These are phyloP conservation scores for Endocladia muricata DNA, from an alignment of 31 red algal species.

Conservation along the genomic window DNA sequence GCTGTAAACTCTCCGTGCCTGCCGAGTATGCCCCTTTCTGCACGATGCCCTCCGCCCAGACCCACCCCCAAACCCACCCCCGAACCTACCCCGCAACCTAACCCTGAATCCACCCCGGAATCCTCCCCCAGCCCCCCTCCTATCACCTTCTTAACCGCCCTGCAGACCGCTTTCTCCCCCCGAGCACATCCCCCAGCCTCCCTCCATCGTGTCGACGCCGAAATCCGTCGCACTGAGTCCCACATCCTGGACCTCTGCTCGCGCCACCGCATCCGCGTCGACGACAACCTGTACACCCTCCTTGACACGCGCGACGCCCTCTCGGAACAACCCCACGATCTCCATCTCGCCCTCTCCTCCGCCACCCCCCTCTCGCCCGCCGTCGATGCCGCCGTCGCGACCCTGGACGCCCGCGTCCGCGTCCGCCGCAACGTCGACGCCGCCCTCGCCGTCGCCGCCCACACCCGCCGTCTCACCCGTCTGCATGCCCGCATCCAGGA, in stretches of 20 bases:
- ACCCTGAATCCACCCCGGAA: neutral
- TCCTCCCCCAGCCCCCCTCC: neutral
- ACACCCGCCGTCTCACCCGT: conserved; percentile 29
- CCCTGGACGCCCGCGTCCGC: conserved; percentile 11
- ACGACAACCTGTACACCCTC: conserved; percentile 54
- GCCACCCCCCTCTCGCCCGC: conserved; percentile 16
- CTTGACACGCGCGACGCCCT: conserved; percentile 48
- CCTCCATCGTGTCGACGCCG: conserved; percentile 18
- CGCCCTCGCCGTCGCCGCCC: conserved; percentile 35
- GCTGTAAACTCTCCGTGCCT: no score
- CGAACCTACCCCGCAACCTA: neutral
- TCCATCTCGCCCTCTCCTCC: neutral
- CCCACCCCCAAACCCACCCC: no score
- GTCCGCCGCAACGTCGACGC: conserved; percentile 40
- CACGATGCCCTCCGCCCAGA: no score
- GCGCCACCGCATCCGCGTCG: conserved; percentile 45
- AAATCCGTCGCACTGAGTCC: conserved; percentile 29
- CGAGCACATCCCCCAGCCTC: conserved; percentile 23
- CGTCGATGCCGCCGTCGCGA: conserved; percentile 15
- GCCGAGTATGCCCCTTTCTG: no score
- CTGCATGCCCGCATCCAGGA: conserved; percentile 59
- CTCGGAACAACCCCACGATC: conserved; percentile 21
- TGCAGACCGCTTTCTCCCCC: conserved; percentile 30
- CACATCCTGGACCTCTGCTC: conserved; percentile 15
- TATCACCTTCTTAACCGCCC: conserved; percentile 32